Base-by-base conservation (phyloP, 768 basidiomycete species). In the Kwoniella botswanensis region DNA sequence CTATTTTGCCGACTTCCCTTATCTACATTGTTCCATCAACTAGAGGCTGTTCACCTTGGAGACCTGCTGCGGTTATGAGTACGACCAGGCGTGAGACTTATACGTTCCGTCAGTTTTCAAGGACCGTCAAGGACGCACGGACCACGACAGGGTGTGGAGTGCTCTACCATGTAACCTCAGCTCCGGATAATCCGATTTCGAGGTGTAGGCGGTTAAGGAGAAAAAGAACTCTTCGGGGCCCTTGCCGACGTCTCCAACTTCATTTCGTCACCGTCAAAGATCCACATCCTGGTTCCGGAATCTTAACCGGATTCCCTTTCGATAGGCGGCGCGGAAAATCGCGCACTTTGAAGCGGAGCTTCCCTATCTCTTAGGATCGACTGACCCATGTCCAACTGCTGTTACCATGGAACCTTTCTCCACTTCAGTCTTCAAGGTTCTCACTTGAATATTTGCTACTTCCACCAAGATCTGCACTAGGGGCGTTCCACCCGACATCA, bases 391-490 rank as follows among this genome's bases (percentile, higher is more conserved):
- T 90, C 88, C 90, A 90, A 90, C 89, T 89, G 88, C 89, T 90
- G 89, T 90, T 90, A 89, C 88, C 90, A 90, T 88, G 89, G 89
- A 90, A 90, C 90, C 89, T 89, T 90, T 91, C 89, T 89, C 90
- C 90, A 90, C 90, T 90, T 90, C 90, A 90, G 90, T 90, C 90
- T 88, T 89, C 89, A 88, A 90, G 88, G 90, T 87, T 90, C 89
- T 89, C 89, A 89, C 88, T 90, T 89, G 90, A 90, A 89, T 90
- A 90, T 90, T 90, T 90, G 90, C 89, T 90, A 90, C 90, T 90
- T 88, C 89, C 89, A 90, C 90, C 89, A 90, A 90, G 89, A 91
- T 90, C 90, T 90, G 89, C 89, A 89, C 89, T 89, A 89, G 88
- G 88, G 89, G 89, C 85, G 88, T 88, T 90, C 85, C 87, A 89